phyloP scores from a whole-genome alignment of 805 yeast species.

The Lachancea quebecensis region DNA sequence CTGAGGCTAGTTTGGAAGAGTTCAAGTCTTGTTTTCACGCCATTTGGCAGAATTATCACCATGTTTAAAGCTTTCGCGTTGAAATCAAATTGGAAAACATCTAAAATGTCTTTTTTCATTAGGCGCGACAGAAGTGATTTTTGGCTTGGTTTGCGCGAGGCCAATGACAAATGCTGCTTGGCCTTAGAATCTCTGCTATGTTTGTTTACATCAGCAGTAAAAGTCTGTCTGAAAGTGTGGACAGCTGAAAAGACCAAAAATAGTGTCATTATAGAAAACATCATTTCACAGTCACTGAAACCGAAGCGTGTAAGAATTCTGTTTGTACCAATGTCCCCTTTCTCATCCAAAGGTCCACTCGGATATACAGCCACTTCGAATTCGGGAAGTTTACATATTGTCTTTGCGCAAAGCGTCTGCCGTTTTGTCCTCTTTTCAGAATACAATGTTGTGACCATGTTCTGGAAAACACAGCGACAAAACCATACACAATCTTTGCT shows the following conservation, averaged over 20 bases:
- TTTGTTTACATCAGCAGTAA: conserved; percentile 27
- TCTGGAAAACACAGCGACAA: conserved; percentile 17
- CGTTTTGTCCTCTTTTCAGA: conserved; percentile 31
- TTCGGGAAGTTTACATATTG: conserved; percentile 29
- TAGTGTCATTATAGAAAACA: conserved; percentile 37
- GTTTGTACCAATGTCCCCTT: conserved; percentile 12
- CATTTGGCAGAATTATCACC: conserved; percentile 39
- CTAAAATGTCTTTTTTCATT: conserved; percentile 18
- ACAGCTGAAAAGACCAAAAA: conserved; percentile 41
- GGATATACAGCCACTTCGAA: conserved; percentile 23
- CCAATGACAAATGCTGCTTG: conserved; percentile 19
- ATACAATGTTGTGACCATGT: conserved; percentile 24
- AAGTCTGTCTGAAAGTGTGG: conserved; percentile 39
- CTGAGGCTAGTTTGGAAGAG: conserved; percentile 24
- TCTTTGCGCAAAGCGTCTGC: conserved; percentile 23
- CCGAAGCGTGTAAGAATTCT: conserved; percentile 23
- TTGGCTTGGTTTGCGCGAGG: conserved; percentile 14
- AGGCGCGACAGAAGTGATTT: conserved; percentile 12
- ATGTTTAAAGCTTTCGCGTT: conserved; percentile 20
- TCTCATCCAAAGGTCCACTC: conserved; percentile 11
- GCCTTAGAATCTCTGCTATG: conserved; percentile 23
- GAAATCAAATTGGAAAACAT: conserved; percentile 19
- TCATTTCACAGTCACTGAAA: conserved; percentile 25
- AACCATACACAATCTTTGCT: conserved; percentile 22
- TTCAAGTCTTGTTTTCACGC: conserved; percentile 44